These are phyloP conservation scores for Aaosphaeria arxii DNA, from an alignment of 2,329 filamentous ascomycete genomes.

Conservation along the genomic window DNA sequence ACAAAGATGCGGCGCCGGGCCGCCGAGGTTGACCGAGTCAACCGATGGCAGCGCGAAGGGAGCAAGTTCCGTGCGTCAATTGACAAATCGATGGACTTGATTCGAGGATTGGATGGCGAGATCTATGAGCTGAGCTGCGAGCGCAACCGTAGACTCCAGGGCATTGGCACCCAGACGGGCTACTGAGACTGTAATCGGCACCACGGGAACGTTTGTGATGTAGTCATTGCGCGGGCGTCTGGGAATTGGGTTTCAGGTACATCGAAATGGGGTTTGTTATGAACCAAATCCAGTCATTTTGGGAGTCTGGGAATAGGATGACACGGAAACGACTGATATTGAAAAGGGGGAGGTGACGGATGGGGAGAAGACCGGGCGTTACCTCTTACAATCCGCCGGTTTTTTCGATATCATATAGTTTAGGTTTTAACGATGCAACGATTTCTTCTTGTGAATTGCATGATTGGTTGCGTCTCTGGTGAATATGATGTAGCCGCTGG, in stretches of 20 bases:
- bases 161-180: conserved; percentile 18
- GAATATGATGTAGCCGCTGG: conserved; percentile 37
- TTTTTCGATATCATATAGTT: conserved; percentile 25
- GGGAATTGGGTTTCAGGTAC: conserved; percentile 34
- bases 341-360: conserved; percentile 20
- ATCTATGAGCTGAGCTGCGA: conserved; percentile 65
- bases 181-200: conserved; percentile 5
- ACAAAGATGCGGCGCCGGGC: conserved; percentile 74
- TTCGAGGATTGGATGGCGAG: conserved; percentile 68
- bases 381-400: conserved; percentile 35
- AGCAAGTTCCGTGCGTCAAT: conserved; percentile 57
- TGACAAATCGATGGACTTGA: conserved; percentile 67
- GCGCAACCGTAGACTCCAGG: conserved; percentile 36
- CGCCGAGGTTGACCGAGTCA: conserved; percentile 72
- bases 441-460: conserved; percentile 12
- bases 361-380: conserved; percentile 30
- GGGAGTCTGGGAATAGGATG: conserved; percentile 23
- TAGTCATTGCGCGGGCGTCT: conserved; percentile 25
- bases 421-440: conserved; percentile 31
- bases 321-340: conserved; percentile 27
- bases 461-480: conserved; percentile 32
- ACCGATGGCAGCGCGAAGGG: conserved; percentile 74
- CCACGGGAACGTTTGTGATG: neutral
- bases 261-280: conserved; percentile 23
- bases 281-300: conserved; percentile 32